Evolutionary conservation across 352 stramenopile genomes (phyloP).

Genomic region (Phytophthora sojae): DNA sequence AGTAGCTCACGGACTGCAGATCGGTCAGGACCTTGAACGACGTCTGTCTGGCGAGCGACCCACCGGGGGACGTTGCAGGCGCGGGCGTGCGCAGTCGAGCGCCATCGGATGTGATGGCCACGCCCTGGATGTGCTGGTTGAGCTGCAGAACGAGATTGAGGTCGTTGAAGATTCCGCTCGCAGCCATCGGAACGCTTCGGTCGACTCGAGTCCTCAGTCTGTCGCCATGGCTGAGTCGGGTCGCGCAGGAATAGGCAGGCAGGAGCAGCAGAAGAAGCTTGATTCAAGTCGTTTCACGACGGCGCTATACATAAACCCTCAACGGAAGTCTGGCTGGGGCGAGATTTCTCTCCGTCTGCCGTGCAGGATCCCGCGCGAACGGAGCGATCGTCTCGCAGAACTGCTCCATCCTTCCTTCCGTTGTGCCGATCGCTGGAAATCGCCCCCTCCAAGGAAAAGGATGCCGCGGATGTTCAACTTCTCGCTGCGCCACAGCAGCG

Average conservation of each 20-base stretch:
- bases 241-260: neutral
- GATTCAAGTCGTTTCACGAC: conserved; percentile 23
- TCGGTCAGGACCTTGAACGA: conserved; percentile 83
- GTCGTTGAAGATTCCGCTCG: conserved; percentile 78
- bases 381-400: conserved; percentile 5
- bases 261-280: too few relatives aligned
- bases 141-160: conserved; percentile 73
- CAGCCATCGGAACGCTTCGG: conserved; percentile 32
- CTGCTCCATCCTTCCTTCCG: conserved; percentile 8
- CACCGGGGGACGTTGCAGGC: neutral
- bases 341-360: conserved; percentile 24
- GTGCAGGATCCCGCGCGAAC: conserved; percentile 22
- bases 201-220: neutral
- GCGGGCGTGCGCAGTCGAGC: conserved; percentile 12
- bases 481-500: conserved; percentile 36
- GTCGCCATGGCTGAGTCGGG: conserved; percentile 4
- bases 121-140: conserved; percentile 72
- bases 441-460: neutral
- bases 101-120: conserved; percentile 33
- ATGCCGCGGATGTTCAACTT: conserved; percentile 44
- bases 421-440: conserved; percentile 12
- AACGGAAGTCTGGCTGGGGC: conserved; percentile 24
- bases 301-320: conserved; percentile 27
- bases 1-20: conserved; percentile 53
- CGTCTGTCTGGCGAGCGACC: conserved; percentile 49